Evolutionary conservation across 2,329 filamentous ascomycete genomes (phyloP), one percentile per base, ranked within the genome.

Genomic region (Grosmannia penicillata): DNA sequence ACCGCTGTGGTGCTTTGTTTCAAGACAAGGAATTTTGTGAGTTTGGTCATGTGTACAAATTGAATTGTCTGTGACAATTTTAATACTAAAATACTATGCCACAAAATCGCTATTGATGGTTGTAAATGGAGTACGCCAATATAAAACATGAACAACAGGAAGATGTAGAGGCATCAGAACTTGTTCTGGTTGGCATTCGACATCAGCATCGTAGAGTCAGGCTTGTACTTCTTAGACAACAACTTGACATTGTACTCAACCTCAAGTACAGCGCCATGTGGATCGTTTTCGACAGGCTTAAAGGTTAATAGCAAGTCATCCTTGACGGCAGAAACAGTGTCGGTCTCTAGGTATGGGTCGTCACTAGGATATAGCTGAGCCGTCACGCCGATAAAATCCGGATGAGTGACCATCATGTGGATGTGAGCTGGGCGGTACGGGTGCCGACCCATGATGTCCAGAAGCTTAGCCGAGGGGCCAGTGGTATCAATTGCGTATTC

Each of bases 341-440:
- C 59, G 4, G 59, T 52, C 8, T 46, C 44, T 3, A 80, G 60
- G 46, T 78, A 75, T 39, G 67, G 61, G 54, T 70, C 66, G 41
- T 64, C 58, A 36, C 64, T 60, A 50, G 79, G 73, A 49, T 80
- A 82, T 41, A 82, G 76, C 50, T 82, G 77, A 0, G 77, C 80
- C 1, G 73, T 74, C 36, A 79, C 18, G 65, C 72, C 53, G 47
- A 72, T 74, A 60, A 76, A 77, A 25, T 66, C 67, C 3, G 63
- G 63, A 29, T 61, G 59, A 6, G 64, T 62, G 42, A 49, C 65
- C 53, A 72, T 67, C 47, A 76, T 66, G 51, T 77, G 72, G 35
- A 77, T 67, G 47, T 77, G 72, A 4, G 70, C 72, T 2, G 72
- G 72, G 13, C 72, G 61, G 53, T 60, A 72, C 13, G 67, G 61